Percentiles rank a stretch among this genome's conserved stretches.
These are phyloP conservation scores for Eucalyptus regnans DNA, from an alignment of 345 rosid species.

Conservation along the genomic window DNA sequence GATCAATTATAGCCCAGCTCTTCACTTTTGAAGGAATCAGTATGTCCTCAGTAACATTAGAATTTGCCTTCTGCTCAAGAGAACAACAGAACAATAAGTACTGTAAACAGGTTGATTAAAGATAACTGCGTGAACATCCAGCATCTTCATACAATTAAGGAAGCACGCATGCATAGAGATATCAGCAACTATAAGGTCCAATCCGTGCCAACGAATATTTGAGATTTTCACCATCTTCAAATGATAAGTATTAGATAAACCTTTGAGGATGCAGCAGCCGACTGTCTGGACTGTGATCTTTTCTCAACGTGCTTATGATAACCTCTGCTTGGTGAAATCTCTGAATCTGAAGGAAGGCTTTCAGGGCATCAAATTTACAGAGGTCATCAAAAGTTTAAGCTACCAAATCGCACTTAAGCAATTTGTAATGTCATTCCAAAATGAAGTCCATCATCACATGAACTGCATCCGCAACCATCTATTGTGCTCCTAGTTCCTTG, in stretches of 20 bases:
- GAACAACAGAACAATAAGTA: not conserved
- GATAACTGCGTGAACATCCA: not conserved
- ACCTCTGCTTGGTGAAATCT: slow-evolving; percentile 16
- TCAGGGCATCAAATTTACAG: not conserved
- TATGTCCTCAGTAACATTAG: slow-evolving; percentile 10
- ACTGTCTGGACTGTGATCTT: slow-evolving; percentile 20
- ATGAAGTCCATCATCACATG: not conserved
- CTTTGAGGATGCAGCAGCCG: slow-evolving; percentile 23
- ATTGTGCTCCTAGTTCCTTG: not conserved
- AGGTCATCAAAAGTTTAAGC: not conserved
- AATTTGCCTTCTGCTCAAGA: slow-evolving; percentile 25
- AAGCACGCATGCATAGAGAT: not conserved
- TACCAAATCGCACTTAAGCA: not conserved
- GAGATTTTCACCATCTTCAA: not conserved
- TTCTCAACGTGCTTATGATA: slow-evolving; percentile 31
- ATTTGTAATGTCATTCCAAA: not conserved
- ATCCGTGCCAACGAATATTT: not conserved
- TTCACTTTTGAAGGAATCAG: slow-evolving; percentile 43
- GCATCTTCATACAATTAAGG: not conserved
- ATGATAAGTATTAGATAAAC: slow-evolving; percentile 11
- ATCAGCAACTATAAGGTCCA: not conserved
- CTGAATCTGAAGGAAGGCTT: slow-evolving; percentile 33
- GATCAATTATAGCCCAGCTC: slow-evolving; percentile 70
- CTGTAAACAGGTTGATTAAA: not conserved
- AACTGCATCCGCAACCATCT: not conserved